These are phyloP conservation scores for Lipomyces orientalis DNA, from an alignment of 805 yeast species.

Conservation along the genomic window DNA sequence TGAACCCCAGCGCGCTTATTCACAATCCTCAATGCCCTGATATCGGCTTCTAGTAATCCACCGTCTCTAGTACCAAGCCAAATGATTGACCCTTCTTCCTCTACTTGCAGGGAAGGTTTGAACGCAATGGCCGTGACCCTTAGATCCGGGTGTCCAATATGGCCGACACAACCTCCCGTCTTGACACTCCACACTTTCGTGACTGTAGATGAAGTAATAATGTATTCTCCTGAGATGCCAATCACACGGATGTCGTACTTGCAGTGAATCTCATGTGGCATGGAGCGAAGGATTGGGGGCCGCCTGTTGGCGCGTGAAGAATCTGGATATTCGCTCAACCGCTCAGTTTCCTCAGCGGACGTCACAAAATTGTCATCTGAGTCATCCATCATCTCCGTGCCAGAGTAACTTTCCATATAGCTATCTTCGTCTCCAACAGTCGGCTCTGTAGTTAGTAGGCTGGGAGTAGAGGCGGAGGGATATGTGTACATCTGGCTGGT, in stretches of 20 bases:
- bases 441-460: constrained; percentile 8
- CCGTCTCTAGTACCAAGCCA: constrained; percentile 49
- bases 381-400: constrained; percentile 26
- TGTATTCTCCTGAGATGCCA: constrained; percentile 38
- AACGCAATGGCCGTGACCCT: constrained; percentile 42
- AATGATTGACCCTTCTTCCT: constrained; percentile 35
- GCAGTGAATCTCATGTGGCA: constrained; percentile 36
- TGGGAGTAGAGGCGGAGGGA: constrained; percentile 12
- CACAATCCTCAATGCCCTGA: constrained; percentile 34
- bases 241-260: constrained; percentile 39
- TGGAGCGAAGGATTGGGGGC: constrained; percentile 42
- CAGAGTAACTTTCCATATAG: not conserved
- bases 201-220: constrained; percentile 36
- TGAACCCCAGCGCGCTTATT: constrained; percentile 39
- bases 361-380: constrained; percentile 25
- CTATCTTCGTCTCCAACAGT: constrained; percentile 15
- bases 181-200: constrained; percentile 39
- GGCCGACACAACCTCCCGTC: constrained; percentile 40
- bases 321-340: constrained; percentile 39
- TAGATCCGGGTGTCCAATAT: constrained; percentile 38
- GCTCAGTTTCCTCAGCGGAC: constrained; percentile 26
- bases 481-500: not conserved
- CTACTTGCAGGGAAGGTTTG: constrained; percentile 29
- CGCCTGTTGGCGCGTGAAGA: constrained; percentile 44
- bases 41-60: constrained; percentile 42